A percentile compares a stretch with the other conserved stretches of the same genome.
Conservation (phyloP, 352 stramenopile genomes). For the Thalassiosira mediterranea region DNA sequence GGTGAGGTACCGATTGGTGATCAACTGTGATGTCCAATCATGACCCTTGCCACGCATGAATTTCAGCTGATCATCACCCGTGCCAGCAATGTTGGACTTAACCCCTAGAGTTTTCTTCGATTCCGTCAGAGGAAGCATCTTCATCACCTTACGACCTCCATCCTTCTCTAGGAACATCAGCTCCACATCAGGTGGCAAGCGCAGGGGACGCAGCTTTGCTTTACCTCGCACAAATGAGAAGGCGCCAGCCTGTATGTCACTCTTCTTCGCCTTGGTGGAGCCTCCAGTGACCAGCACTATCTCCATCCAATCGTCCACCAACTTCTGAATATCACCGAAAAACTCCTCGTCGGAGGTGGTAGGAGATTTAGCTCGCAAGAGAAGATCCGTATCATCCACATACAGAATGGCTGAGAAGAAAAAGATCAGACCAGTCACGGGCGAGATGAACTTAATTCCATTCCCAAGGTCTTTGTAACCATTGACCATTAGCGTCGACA, state of each 20-base stretch:
- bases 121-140: not conserved
- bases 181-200: not conserved
- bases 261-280: not conserved
- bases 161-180: not conserved
- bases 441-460: not conserved
- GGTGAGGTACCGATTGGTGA: not conserved
- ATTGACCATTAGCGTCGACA: slow-evolving; percentile 17
- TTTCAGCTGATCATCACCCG: not conserved
- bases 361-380: not conserved
- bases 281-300: not conserved
- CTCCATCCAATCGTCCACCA: not conserved
- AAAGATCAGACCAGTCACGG: slow-evolving; percentile 3
- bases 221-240: not conserved
- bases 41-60: not conserved
- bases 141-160: too few relatives aligned
- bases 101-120: slow-evolving; percentile 6
- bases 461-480: slow-evolving; percentile 21
- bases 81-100: not conserved
- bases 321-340: slow-evolving; percentile 1
- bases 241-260: not conserved
- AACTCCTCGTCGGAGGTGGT: not conserved
- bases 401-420: slow-evolving; percentile 11
- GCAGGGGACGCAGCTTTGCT: not conserved
- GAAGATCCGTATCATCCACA: slow-evolving; percentile 17
- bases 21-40: not conserved